A percentile compares a stretch with the other conserved stretches of the same genome.
Conservation (phyloP, 805 yeast genomes). For the Nakazawaea laoshanensis region DNA sequence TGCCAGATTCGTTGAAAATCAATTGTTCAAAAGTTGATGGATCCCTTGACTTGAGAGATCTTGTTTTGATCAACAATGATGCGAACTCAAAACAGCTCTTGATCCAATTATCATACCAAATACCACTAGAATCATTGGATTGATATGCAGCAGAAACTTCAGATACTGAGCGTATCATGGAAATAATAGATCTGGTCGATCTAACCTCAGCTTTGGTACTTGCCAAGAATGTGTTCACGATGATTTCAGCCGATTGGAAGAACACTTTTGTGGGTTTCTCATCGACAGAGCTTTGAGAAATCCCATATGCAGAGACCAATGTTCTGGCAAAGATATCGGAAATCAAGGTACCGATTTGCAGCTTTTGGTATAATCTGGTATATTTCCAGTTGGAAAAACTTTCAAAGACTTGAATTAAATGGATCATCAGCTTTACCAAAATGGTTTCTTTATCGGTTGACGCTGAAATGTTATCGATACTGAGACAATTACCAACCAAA, state of each 20-base stretch:
- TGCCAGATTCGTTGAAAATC: conserved; percentile 47
- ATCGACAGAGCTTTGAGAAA: conserved; percentile 28
- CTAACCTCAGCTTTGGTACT: conserved; percentile 42
- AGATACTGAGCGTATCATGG: conserved; percentile 39
- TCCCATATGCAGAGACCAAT: conserved; percentile 44
- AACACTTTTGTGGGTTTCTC: conserved; percentile 40
- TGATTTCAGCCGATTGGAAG: conserved; percentile 38
- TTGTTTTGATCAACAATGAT: conserved; percentile 44
- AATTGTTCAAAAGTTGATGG: conserved; percentile 62
- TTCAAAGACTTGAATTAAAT: conserved; percentile 64
- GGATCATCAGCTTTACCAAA: conserved; percentile 42
- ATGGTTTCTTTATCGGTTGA: conserved; percentile 44
- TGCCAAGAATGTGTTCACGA: conserved; percentile 49
- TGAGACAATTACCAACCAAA: conserved; percentile 43
- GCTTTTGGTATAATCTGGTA: conserved; percentile 43
- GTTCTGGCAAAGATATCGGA: conserved; percentile 48
- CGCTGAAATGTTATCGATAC: conserved; percentile 25
- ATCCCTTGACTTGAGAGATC: conserved; percentile 36
- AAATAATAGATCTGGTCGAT: conserved; percentile 43
- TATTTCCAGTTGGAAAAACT: conserved; percentile 68
- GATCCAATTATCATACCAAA: conserved; percentile 42
- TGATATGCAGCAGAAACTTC: conserved; percentile 26
- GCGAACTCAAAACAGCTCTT: conserved; percentile 46
- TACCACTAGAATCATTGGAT: conserved; percentile 33
- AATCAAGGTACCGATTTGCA: conserved; percentile 49